A percentile compares a stretch with the other conserved stretches of the same genome.
These are phyloP conservation scores for Monosporascus ibericus DNA, from an alignment of 2,329 filamentous ascomycete genomes.

Conservation along the genomic window DNA sequence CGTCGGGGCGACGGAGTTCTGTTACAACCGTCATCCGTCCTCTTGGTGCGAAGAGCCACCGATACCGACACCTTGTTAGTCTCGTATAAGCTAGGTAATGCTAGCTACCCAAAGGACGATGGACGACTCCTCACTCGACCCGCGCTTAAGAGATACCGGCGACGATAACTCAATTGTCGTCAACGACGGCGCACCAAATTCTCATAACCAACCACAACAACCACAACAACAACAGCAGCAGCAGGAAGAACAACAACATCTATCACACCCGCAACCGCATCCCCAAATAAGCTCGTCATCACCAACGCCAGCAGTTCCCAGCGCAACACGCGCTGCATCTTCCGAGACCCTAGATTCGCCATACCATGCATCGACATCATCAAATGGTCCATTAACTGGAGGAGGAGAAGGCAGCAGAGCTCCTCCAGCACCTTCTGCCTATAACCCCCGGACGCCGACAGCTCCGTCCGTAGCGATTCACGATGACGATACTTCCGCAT, in stretches of 20 bases:
- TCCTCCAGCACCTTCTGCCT: conserved; percentile 6
- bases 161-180: conserved; percentile 20
- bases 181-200: conserved; percentile 6
- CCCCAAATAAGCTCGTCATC: not conserved
- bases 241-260: conserved; percentile 1
- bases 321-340: not conserved
- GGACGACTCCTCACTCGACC: conserved; percentile 18
- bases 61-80: not conserved
- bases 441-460: conserved; percentile 18
- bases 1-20: not conserved
- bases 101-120: not conserved
- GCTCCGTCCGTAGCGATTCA: conserved; percentile 5
- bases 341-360: not conserved
- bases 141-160: conserved; percentile 19
- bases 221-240: not conserved
- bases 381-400: conserved; percentile 9
- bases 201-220: conserved; percentile 7
- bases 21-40: not conserved
- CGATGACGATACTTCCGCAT: conserved; percentile 8
- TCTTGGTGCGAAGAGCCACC: not conserved
- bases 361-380: not conserved
- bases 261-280: not conserved
- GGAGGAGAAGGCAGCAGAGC: not conserved
- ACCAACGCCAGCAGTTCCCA: not conserved
- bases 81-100: not conserved